Evolutionary conservation across 192 early-diverging fungal species (phyloP).

Genomic region (Glomus cerebriforme): DNA sequence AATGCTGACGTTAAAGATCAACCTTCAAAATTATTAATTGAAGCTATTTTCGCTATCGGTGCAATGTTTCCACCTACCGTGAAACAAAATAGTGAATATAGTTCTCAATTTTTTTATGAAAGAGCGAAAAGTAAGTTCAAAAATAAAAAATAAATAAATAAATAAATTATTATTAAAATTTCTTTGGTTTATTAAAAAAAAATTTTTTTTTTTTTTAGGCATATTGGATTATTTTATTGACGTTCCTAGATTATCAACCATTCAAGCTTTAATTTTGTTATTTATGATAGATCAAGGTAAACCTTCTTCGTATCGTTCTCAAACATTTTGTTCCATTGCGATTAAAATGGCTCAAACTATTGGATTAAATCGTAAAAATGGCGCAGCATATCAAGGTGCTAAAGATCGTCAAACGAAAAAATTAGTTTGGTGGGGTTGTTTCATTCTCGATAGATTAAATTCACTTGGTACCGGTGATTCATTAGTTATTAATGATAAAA

Average conservation of each 20-base stretch:
- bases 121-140: slow-evolving; percentile 23
- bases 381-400: neutral
- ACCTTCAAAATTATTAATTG: slow-evolving; percentile 44
- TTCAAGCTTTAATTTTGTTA: slow-evolving; percentile 45
- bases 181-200: slow-evolving; percentile 8
- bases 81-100: slow-evolving; percentile 20
- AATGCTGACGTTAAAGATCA: slow-evolving; percentile 6
- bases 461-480: slow-evolving; percentile 54
- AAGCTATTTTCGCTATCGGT: slow-evolving; percentile 42
- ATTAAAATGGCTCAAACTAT: slow-evolving; percentile 50
- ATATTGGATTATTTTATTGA: slow-evolving; percentile 46
- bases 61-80: slow-evolving; percentile 32
- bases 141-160: neutral
- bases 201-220: slow-evolving; percentile 16
- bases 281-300: slow-evolving; percentile 46
- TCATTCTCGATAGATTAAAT: slow-evolving; percentile 19
- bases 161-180: no score
- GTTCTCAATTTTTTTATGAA: slow-evolving; percentile 24
- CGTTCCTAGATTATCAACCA: slow-evolving; percentile 43
- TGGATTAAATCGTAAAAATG: slow-evolving; percentile 38
- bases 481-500: slow-evolving; percentile 43
- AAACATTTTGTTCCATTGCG: slow-evolving; percentile 46
- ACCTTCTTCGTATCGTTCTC: slow-evolving; percentile 39
- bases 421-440: slow-evolving; percentile 31
- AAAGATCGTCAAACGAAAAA: slow-evolving; percentile 31